Evolutionary conservation across 1,139 yeast genomes (phyloP), one percentile per base, ranked within the genome.

Genomic region (Pichia kudriavzevii): DNA sequence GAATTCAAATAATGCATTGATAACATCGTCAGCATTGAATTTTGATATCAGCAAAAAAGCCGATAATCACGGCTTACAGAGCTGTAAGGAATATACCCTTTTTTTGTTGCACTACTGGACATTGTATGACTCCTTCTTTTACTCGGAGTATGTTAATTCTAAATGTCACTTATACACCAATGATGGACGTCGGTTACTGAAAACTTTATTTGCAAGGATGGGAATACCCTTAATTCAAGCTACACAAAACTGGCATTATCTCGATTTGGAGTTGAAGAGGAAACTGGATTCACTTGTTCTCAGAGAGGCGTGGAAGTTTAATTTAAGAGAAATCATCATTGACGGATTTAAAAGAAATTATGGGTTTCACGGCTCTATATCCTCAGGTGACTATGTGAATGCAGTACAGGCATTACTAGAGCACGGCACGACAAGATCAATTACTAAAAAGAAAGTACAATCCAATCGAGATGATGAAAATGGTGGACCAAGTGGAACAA

Each of bases 311-410:
- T 81, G 80, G 1, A 63, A 74, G 38, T 87, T 83, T 53, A 95
- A 94, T 4, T 64, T 91, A 26, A 94, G 83, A 43, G 93, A 87
- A 25, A 69, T 91, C 13, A 74, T 83, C 1, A 67, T 93, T 42
- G 91, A 83, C 36, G 97, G 98, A 0, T 87, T 91, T 42, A 69
- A 85, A 10, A 67, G 95, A 40, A 74, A 84, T 6, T 87, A 73
- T 59, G 98, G 98, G 1, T 88, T 72, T 53, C 75, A 82, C 40
- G 95, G 96, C 2, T 75, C 84, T 17, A 66, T 91, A 20, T 77
- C 94, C 25, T 97, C 97, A 1, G 84, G 88, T 60, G 99, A 93
- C 56, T 85, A 84, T 51, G 95, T 84, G 6, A 96, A 91, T 52
- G 74, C 95, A 0, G 61, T 91, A 11, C 74, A 87, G 4, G 95